Conservation (phyloP, 1,284 basidiomycete species). For the Irpex sp. region DNA sequence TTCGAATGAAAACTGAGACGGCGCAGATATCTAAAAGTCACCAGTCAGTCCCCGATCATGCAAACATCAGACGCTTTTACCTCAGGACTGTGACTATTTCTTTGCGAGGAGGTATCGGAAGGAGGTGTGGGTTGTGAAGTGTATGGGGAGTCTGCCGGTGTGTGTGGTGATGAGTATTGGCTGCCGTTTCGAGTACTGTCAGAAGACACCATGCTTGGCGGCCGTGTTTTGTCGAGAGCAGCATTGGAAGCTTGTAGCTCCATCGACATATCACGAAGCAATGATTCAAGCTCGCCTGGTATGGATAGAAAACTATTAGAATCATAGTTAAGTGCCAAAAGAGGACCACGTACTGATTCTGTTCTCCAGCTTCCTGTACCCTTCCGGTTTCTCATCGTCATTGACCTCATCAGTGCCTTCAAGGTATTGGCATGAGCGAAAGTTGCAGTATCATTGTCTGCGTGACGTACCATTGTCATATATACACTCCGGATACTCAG, state of each 20-base stretch:
- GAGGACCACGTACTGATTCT: conserved; percentile 7
- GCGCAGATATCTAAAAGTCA: not conserved
- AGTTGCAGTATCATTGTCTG: not conserved
- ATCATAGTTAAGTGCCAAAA: not conserved
- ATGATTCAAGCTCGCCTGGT: conserved; percentile 11
- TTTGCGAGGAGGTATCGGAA: not conserved
- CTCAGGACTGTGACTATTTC: not conserved
- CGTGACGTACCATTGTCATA: conserved; percentile 24
- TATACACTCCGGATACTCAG: conserved; percentile 26
- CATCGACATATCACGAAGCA: conserved; percentile 10
- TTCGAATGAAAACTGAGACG: not conserved
- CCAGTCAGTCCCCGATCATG: not conserved
- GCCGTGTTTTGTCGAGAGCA: not conserved
- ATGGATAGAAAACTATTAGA: not conserved
- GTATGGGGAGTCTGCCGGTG: not conserved
- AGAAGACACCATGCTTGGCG: not conserved
- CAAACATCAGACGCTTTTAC: not conserved
- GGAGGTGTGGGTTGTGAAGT: not conserved
- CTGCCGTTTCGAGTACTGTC: not conserved
- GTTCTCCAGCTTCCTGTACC: conserved; percentile 8
- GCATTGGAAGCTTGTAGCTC: conserved; percentile 4
- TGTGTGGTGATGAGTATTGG: not conserved
- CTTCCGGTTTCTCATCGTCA: not conserved
- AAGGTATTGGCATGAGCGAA: not conserved
- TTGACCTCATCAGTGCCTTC: not conserved